Percentiles rank a stretch among this genome's conserved stretches.
Conservation (phyloP, 306 rosid species). For the Castanea sativa region DNA sequence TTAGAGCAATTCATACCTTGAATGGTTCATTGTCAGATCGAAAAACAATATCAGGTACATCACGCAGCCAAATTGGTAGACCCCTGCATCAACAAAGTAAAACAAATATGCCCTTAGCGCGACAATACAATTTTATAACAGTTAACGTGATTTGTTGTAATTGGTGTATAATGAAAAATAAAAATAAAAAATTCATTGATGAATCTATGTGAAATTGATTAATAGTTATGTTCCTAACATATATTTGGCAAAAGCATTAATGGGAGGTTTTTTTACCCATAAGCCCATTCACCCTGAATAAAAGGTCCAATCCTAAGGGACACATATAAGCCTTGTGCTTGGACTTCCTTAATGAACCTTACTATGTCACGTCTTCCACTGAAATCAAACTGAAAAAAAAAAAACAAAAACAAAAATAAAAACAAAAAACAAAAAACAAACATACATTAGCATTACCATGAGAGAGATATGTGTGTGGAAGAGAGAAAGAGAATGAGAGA, state of each 20-base stretch:
- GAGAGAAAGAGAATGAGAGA: background rate
- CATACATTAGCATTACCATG: background rate
- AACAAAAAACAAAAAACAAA: no score
- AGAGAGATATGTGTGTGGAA: background rate
- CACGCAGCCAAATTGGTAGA: slow-evolving; percentile 77
- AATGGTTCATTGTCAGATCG: slow-evolving; percentile 74
- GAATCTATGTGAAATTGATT: no score
- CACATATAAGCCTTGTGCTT: slow-evolving; percentile 72
- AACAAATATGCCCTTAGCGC: background rate
- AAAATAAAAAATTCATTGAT: no score
- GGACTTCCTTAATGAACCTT: slow-evolving; percentile 63
- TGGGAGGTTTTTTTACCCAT: slow-evolving; percentile 45
- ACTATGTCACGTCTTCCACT: slow-evolving; percentile 65
- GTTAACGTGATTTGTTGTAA: no score
- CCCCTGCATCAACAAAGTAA: slow-evolving; percentile 48
- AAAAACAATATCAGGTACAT: slow-evolving; percentile 63
- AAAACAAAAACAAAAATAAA: background rate
- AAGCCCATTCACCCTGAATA: slow-evolving; percentile 76
- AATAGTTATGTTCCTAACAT: no score
- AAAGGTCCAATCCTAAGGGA: slow-evolving; percentile 90
- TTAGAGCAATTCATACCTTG: slow-evolving; percentile 41
- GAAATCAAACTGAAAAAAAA: slow-evolving; percentile 55
- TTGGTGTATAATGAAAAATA: no score
- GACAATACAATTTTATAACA: no score
- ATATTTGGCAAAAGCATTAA: background rate